phyloP scores from a whole-genome alignment of 345 rosid species.

The Syzygium aromaticum region DNA sequence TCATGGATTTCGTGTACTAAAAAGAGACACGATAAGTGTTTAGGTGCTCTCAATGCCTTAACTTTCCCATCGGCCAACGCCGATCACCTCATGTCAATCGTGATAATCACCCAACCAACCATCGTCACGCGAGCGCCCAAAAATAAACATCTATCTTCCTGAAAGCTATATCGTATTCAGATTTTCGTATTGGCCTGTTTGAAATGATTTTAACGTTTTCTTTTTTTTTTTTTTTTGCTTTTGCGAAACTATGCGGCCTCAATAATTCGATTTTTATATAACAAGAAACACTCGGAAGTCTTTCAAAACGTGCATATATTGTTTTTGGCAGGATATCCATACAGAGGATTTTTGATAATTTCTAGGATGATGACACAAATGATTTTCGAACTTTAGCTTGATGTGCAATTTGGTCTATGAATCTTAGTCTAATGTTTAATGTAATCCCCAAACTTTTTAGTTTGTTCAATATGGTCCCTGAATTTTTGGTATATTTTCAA shows the following conservation, averaged over 20 bases:
- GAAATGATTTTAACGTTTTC: background rate
- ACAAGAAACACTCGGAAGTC: background rate
- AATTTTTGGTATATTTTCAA: too few species aligned
- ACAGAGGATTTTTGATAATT: background rate
- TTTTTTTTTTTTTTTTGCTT: background rate
- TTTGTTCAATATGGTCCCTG: too few species aligned
- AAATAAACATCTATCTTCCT: background rate
- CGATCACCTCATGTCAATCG: background rate
- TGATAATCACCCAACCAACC: background rate
- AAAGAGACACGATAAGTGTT: background rate
- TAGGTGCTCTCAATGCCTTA: background rate
- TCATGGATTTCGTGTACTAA: background rate
- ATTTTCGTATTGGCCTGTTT: fast-evolving
- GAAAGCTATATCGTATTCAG: fast-evolving
- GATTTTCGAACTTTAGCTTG: too few species aligned
- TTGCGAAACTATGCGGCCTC: background rate
- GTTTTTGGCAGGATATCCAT: background rate
- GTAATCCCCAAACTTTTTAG: too few species aligned
- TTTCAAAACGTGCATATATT: background rate
- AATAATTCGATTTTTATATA: background rate
- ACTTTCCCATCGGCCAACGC: background rate
- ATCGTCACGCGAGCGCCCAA: background rate
- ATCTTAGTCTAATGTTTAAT: too few species aligned
- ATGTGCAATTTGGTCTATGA: too few species aligned
- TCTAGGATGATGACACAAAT: too few species aligned